Evolutionary conservation across 768 basidiomycete species (phyloP), one percentile per base, ranked within the genome.

Genomic region (Cytidiella melzeri): DNA sequence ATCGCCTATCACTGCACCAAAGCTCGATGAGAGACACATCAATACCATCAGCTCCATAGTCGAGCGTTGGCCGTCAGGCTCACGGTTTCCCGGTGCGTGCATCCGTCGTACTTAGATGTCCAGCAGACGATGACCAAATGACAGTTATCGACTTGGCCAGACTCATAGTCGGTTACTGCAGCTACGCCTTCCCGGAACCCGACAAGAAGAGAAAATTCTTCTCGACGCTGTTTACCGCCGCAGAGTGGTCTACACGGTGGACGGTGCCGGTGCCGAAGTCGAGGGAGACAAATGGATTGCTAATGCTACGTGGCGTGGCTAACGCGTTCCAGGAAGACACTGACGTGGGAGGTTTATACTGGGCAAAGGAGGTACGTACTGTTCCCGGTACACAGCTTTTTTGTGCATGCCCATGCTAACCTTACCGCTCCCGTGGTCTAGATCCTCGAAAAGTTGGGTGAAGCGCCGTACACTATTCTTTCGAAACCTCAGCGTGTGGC

Each of bases 121-220:
- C 34, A 25, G 50, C 34, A 39, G 24, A 27, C 10, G 9, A 6
- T 30, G 6, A 10, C 27, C 24, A 26, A 23, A 3, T 23, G 13
- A 10, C 55, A 92, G 91, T 94, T 11, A 80, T 98, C 59, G 95
- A 98, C 60, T 76, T 97, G 11, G 74, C 80, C 45, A 83, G 96
- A 36, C 72, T 95, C 34, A 64, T 95, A 13, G 71, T 81, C 18
- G 87, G 79, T 2, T 84, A 76, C 61, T 77, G 75, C 43, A 77
- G 83, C 0, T 71, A 75, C 5, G 68, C 75, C 2, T 75, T 83
- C 51, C 67, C 73, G 2, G 55, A 64, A 3, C 56, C 75, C 1
- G 71, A 63, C 41, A 54, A 74, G 46, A 73, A 74, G 45, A 70
- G 75, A 34, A 66, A 64, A 18, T 82, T 87, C 62, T 73, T 87